Evolutionary conservation across 2,329 filamentous ascomycete species (phyloP).

Genomic region (Clarireedia paspali): DNA sequence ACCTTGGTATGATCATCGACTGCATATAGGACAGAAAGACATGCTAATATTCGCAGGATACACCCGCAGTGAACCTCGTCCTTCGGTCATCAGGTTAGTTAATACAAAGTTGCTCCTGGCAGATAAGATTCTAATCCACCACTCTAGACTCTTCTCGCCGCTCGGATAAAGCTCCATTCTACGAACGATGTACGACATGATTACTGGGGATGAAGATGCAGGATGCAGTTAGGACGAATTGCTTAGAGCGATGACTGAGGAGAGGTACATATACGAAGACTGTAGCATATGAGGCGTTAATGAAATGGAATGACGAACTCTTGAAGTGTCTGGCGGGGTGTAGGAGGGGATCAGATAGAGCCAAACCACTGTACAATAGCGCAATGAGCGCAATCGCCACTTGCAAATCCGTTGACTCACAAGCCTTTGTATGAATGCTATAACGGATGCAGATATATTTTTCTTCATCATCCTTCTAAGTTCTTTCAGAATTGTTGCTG

Average conservation of each 20-base stretch:
- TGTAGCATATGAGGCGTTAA: constrained; percentile 26
- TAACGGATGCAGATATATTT: too few species aligned
- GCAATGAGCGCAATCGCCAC: constrained; percentile 23
- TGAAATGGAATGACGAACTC: constrained; percentile 10
- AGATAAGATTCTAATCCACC: constrained; percentile 11
- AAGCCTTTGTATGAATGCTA: background rate
- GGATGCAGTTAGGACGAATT: background rate
- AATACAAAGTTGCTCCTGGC: background rate
- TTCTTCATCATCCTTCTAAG: background rate
- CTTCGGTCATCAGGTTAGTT: constrained; percentile 64
- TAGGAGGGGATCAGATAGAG: constrained; percentile 10
- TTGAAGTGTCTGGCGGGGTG: constrained; percentile 7
- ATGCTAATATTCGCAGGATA: constrained; percentile 54
- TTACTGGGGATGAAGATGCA: background rate
- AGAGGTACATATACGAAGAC: constrained; percentile 1
- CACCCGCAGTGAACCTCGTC: constrained; percentile 86
- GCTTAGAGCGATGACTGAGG: background rate
- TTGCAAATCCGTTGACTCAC: constrained; percentile 8
- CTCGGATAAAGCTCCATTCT: constrained; percentile 42
- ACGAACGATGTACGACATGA: background rate
- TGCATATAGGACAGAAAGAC: background rate
- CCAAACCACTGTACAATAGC: constrained; percentile 26
- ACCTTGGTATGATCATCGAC: constrained; percentile 61
- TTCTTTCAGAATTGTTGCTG: background rate
- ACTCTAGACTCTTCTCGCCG: constrained; percentile 51